phyloP scores from a whole-genome alignment of 2,329 filamentous ascomycete genomes.

The Xylariaceae sp. region DNA sequence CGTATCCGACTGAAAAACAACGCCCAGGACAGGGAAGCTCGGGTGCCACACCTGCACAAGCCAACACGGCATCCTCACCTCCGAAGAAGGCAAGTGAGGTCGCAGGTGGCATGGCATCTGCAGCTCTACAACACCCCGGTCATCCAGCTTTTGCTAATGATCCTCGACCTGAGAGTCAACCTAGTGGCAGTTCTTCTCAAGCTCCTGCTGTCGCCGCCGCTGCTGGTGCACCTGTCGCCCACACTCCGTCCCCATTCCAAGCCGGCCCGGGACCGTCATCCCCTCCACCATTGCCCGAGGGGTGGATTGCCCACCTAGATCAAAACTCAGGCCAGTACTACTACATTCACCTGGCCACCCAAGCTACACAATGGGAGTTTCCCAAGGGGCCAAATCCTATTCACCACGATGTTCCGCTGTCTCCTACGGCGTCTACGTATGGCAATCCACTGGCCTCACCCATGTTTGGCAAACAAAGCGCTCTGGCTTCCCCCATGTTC shows the following conservation, averaged over 20 bases:
- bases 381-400: constrained; percentile 91
- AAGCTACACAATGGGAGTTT: constrained; percentile 98
- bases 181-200: constrained; percentile 45
- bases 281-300: constrained; percentile 89
- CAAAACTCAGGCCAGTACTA: constrained; percentile 97
- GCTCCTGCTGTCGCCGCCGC: constrained; percentile 8
- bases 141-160: constrained; percentile 94
- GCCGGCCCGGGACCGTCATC: constrained; percentile 59
- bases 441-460: constrained; percentile 69
- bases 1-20: constrained; percentile 78
- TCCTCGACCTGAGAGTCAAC: constrained; percentile 45
- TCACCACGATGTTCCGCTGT: constrained; percentile 78
- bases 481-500: constrained; percentile 74
- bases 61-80: constrained; percentile 29
- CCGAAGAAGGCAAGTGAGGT: constrained; percentile 30
- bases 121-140: constrained; percentile 53
- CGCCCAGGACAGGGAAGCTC: constrained; percentile 37
- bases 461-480: constrained; percentile 59
- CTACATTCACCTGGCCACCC: constrained; percentile 92
- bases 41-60: constrained; percentile 28
- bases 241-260: constrained; percentile 42
- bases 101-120: constrained; percentile 39
- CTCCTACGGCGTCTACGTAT: constrained; percentile 72
- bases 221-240: constrained; percentile 21
- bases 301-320: constrained; percentile 96